phyloP scores from a whole-genome alignment of 2,329 filamentous ascomycete genomes.

The Colletotrichum endophyticum region DNA sequence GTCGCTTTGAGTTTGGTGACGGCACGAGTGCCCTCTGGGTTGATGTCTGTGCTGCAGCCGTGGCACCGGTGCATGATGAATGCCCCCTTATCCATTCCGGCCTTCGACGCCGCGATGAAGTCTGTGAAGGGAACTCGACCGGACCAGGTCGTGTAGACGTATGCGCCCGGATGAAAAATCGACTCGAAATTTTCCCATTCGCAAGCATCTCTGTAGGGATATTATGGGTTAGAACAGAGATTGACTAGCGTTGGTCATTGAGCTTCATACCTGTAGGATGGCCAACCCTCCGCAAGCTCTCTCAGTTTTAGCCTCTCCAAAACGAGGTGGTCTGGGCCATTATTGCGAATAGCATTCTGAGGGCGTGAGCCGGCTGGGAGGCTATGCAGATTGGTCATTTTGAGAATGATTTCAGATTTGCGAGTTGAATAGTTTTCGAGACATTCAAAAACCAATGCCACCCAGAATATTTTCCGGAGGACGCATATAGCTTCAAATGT shows the following conservation, averaged over 20 bases:
- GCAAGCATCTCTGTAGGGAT: slow-evolving; percentile 42
- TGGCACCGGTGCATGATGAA: slow-evolving; percentile 50
- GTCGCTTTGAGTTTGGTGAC: slow-evolving; percentile 29
- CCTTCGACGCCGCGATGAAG: slow-evolving; percentile 43
- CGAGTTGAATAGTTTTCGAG: background rate
- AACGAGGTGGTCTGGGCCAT: slow-evolving; percentile 47
- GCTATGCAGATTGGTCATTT: slow-evolving; percentile 39
- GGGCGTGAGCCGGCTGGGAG: slow-evolving; percentile 40
- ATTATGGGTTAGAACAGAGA: background rate
- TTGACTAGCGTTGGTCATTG: background rate
- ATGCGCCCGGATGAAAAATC: slow-evolving; percentile 52
- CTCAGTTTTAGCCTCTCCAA: slow-evolving; percentile 51
- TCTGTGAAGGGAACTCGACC: slow-evolving; percentile 43
- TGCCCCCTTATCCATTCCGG: slow-evolving; percentile 44
- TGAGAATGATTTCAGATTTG: background rate
- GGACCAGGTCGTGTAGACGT: slow-evolving; percentile 57
- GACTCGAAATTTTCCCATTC: slow-evolving; percentile 58
- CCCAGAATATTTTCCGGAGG: background rate
- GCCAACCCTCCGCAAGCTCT: slow-evolving; percentile 55
- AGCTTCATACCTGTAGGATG: slow-evolving; percentile 42
- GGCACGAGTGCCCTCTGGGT: slow-evolving; percentile 38
- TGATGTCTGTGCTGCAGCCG: slow-evolving; percentile 47
- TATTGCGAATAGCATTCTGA: slow-evolving; percentile 46
- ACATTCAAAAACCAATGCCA: background rate
- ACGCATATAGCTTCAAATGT: background rate